Evolutionary conservation across 1,284 basidiomycete genomes (phyloP), one percentile per base, ranked within the genome.

Genomic region (Cystobasidium sp.): DNA sequence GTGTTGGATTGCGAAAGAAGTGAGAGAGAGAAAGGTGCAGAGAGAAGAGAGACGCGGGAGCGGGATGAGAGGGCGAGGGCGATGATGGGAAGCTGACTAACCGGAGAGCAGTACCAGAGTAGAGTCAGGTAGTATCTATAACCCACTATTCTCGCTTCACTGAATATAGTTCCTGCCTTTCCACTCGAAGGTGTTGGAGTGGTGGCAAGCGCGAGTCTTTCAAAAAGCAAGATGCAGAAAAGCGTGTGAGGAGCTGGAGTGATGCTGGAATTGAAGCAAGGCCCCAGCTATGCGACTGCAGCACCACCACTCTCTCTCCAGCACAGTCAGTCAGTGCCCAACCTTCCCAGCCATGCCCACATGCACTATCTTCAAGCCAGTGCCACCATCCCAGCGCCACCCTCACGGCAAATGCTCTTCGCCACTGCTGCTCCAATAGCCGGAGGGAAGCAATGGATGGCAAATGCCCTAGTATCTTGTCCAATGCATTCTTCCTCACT

Each of bases 141-240:
- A 49, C 46, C n/a, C 46, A 49, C 12, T 49, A 12, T 49, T n/a
- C n/a, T 49, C 46, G 12, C 46, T 49, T 14, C 46, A 14, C 46
- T 49, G 46, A 14, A n/a, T n/a, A n/a, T 49, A 12, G 3, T 49
- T 14, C 12, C 46, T n/a, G 46, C 12, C 14, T 56, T 56, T 59
- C 56, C 43, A 10, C 12, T 43, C 31, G n/a, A 43, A 58, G 39
- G 55, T 58, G 39, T 59, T 43, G 56, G 56, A 41, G 56, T 59
- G 56, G 56, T 39, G 56, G 39, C 12, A 59, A 59, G 56, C 56
- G 56, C 56, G 56, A 59, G 56, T 59, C 56, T 53, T 20, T 14
- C 53, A 41, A n/a, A 10, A n/a, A 53, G 18, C 9, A 41, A 59
- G 56, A 14, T 43, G 39, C 37, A 31, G 41, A 9, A 59, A 43